Evolutionary conservation across 176 grass and related monocot species (phyloP).

Genomic region (Aechmea fasciata): DNA sequence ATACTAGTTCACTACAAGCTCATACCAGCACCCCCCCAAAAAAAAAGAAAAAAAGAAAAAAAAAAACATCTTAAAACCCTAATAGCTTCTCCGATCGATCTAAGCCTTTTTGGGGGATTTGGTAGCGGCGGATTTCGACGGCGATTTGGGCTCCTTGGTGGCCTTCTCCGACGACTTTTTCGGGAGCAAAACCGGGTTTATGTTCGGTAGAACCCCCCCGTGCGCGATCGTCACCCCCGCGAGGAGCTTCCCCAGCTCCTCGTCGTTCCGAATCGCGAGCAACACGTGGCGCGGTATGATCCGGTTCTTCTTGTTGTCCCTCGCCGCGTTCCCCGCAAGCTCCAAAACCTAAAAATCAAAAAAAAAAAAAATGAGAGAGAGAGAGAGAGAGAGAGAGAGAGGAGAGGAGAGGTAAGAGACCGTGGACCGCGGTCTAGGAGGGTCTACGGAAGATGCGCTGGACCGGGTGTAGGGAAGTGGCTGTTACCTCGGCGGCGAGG

Average conservation of each 20-base stretch:
- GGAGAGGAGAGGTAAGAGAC: too few relatives aligned
- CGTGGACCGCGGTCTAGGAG: too few relatives aligned
- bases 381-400: too few relatives aligned
- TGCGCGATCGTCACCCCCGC: constrained; percentile 12
- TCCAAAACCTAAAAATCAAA: constrained; percentile 23
- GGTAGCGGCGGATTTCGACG: background rate
- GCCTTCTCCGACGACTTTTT: constrained; percentile 35
- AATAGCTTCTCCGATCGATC: too few relatives aligned
- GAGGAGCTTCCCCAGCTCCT: constrained; percentile 35
- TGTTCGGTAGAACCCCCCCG: constrained; percentile 25
- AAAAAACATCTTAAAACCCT: too few relatives aligned
- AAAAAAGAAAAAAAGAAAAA: too few relatives aligned
- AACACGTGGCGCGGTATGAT: constrained; percentile 39
- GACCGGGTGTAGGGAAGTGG: too few relatives aligned
- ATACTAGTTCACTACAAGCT: too few relatives aligned
- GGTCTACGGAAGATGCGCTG: too few relatives aligned
- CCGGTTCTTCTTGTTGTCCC: constrained; percentile 38
- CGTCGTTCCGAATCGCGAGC: constrained; percentile 38
- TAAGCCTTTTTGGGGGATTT: constrained; percentile 20
- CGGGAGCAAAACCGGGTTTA: constrained; percentile 33
- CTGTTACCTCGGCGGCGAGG: background rate
- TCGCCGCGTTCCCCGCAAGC: constrained; percentile 35
- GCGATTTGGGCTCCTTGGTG: background rate
- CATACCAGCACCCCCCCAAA: too few relatives aligned
- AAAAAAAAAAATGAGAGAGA: too few relatives aligned